Conservation (phyloP, 1,284 basidiomycete genomes). For the Trametes polyzona region DNA sequence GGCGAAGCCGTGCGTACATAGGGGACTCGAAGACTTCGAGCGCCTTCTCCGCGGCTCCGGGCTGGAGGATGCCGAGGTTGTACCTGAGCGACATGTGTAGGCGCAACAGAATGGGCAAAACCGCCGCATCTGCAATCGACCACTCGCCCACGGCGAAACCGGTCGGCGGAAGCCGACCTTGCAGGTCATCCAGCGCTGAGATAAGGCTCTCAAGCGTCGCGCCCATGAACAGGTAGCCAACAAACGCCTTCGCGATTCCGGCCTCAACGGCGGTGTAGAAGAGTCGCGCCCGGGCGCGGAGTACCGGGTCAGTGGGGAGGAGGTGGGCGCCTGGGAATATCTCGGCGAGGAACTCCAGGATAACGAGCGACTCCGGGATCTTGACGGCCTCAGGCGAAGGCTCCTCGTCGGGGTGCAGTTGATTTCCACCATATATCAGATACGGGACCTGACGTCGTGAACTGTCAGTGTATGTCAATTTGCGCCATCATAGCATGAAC, state of each 20-base stretch:
- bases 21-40: constrained; percentile 28
- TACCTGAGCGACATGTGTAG: constrained; percentile 28
- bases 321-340: constrained; percentile 15
- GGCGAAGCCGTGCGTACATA: constrained; percentile 34
- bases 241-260: constrained; percentile 44
- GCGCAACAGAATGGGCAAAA: constrained; percentile 43
- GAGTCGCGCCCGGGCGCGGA: constrained; percentile 35
- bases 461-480: not conserved
- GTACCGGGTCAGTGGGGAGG: constrained; percentile 16
- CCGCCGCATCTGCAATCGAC: constrained; percentile 58
- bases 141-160: constrained; percentile 38
- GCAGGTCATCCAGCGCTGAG: constrained; percentile 36
- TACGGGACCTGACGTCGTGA: constrained; percentile 44
- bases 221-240: constrained; percentile 34
- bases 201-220: constrained; percentile 47
- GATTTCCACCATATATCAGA: constrained; percentile 58
- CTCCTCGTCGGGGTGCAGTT: constrained; percentile 46
- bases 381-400: constrained; percentile 41
- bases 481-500: not conserved
- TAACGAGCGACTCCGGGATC: constrained; percentile 58
- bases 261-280: constrained; percentile 57
- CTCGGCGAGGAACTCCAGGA: constrained; percentile 55
- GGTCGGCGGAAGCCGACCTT: constrained; percentile 35
- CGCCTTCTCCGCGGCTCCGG: constrained; percentile 32
- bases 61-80: constrained; percentile 32